Percentiles rank a stretch among this genome's conserved stretches.
Evolutionary conservation across 2,329 filamentous ascomycete genomes (phyloP).

Genomic region (Ceratocystis destructans): DNA sequence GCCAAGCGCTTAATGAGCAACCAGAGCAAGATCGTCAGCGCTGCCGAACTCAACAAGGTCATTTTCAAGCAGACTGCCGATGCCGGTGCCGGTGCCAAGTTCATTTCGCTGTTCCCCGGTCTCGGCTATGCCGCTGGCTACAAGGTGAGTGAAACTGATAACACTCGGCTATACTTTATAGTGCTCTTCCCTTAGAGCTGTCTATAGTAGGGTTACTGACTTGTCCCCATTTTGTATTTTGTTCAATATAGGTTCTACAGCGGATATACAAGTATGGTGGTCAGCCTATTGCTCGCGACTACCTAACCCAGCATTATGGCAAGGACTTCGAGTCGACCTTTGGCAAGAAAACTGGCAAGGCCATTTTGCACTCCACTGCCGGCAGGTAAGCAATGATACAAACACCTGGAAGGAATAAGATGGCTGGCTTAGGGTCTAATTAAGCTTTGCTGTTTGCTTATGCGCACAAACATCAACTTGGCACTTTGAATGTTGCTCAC

Average conservation of each 20-base stretch:
- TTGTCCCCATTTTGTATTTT: not conserved
- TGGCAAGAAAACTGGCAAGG: constrained; percentile 94
- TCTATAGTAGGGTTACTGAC: not conserved
- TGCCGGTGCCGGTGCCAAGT: constrained; percentile 59
- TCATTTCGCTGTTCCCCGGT: constrained; percentile 91
- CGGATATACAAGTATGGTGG: constrained; percentile 98
- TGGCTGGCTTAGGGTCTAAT: not conserved
- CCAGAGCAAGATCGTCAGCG: constrained; percentile 41
- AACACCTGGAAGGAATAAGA: not conserved
- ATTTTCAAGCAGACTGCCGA: constrained; percentile 83
- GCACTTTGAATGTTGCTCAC: not conserved
- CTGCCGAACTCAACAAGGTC: constrained; percentile 64
- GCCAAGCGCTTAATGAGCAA: constrained; percentile 99
- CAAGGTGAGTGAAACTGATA: constrained; percentile 45
- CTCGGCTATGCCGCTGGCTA: constrained; percentile 95
- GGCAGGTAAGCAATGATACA: constrained; percentile 48
- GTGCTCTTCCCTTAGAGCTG: not conserved
- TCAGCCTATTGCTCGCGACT: constrained; percentile 89
- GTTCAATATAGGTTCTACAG: constrained; percentile 54
- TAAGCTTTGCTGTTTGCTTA: not conserved
- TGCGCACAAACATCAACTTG: not conserved
- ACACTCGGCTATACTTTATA: too few species aligned
- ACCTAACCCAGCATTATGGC: constrained; percentile 65
- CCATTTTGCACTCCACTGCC: constrained; percentile 92
- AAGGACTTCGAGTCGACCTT: constrained; percentile 76